These are phyloP conservation scores for Suillus alpinus DNA, from an alignment of 768 basidiomycete species.

Conservation along the genomic window DNA sequence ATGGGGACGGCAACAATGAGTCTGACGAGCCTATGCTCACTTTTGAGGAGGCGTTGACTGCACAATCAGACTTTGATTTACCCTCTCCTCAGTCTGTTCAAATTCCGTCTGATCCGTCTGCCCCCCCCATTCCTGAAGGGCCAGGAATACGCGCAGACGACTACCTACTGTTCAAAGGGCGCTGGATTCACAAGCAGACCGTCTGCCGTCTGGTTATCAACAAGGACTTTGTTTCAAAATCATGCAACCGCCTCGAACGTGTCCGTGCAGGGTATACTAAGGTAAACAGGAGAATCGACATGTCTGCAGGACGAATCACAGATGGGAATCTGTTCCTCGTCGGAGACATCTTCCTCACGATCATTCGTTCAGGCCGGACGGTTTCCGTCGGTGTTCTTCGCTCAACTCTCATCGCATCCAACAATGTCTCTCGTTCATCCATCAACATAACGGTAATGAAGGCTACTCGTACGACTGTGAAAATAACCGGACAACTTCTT, in stretches of 20 bases:
- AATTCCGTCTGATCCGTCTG: background rate
- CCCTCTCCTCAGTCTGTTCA: background rate
- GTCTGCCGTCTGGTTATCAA: background rate
- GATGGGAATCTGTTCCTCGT: background rate
- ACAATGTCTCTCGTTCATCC: no score
- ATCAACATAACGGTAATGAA: no score
- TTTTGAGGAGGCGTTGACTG: background rate
- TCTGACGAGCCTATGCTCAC: background rate
- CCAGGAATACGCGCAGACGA: background rate
- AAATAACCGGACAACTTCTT: no score
- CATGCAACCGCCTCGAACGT: background rate
- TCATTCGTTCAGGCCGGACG: background rate
- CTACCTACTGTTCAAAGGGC: background rate
- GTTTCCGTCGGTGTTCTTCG: background rate
- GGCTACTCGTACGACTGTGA: no score
- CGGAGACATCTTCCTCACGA: background rate
- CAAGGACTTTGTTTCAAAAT: background rate
- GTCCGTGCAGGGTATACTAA: background rate
- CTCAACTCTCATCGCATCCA: background rate
- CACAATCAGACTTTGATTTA: background rate
- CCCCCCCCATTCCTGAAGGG: background rate
- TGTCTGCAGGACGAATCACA: background rate
- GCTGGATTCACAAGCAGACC: conserved; percentile 1
- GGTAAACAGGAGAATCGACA: background rate
- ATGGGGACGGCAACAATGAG: background rate